Percentiles rank a stretch among this genome's conserved stretches.
These are phyloP conservation scores for Ensete ventricosum DNA, from an alignment of 176 grass and related monocot species.

Conservation along the genomic window DNA sequence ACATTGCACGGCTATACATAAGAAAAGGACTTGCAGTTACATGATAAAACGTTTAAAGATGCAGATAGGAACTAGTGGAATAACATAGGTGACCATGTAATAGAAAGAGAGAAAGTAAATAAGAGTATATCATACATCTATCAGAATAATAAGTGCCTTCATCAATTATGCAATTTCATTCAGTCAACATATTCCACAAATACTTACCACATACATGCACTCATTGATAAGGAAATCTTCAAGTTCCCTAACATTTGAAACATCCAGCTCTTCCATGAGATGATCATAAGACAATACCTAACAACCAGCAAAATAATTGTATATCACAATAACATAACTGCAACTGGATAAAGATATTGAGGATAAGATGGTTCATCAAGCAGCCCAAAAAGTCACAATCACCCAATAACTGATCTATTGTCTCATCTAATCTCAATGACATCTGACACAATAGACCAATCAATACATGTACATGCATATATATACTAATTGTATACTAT, in stretches of 20 bases:
- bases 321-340: background rate
- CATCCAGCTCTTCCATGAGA: constrained; percentile 93
- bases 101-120: background rate
- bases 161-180: background rate
- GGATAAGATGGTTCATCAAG: background rate
- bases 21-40: background rate
- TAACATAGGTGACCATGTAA: no score
- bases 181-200: background rate
- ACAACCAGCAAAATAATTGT: constrained; percentile 11
- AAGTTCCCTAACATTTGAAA: constrained; percentile 92
- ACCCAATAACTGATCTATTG: no score
- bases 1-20: background rate
- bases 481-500: no score
- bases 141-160: background rate
- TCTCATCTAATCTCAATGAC: no score
- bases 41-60: background rate
- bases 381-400: background rate
- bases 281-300: constrained; percentile 92
- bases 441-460: no score
- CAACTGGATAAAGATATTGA: background rate
- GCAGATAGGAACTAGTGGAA: no score
- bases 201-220: constrained; percentile 98
- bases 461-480: no score
- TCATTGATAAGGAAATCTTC: constrained; percentile 99
- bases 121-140: constrained; percentile 2